Evolutionary conservation across 78 protist genomes (phyloP).

Genomic region (Salpingoeca rosetta): DNA sequence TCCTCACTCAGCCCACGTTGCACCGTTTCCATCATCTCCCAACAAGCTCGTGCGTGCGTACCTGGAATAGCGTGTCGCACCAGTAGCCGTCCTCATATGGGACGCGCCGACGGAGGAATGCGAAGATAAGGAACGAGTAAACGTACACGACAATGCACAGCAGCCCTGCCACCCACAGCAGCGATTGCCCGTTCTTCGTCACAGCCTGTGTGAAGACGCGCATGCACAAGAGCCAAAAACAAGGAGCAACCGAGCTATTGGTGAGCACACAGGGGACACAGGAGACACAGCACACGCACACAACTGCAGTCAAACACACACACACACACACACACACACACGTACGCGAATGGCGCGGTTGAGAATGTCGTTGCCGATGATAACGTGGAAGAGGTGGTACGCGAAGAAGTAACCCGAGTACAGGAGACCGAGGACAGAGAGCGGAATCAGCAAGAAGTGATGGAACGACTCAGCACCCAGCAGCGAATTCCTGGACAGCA

Average conservation of each 20-base stretch:
- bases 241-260: no score
- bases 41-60: no score
- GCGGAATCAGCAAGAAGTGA: background rate
- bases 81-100: background rate
- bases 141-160: background rate
- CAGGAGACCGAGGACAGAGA: background rate
- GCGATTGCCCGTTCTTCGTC: constrained; percentile 19
- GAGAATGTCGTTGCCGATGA: constrained; percentile 4
- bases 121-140: constrained; percentile 26
- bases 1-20: no score
- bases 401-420: background rate
- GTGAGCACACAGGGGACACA: no score
- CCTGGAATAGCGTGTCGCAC: background rate
- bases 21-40: no score
- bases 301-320: background rate
- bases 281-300: background rate
- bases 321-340: background rate
- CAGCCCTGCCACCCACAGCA: constrained; percentile 21
- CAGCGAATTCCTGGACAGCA: background rate
- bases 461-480: background rate
- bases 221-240: no score
- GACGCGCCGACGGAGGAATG: background rate
- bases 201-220: no score
- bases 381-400: constrained; percentile 7
- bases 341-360: background rate